Evolutionary conservation across 2,329 filamentous ascomycete species (phyloP).

Genomic region (Pyrenophora graminea): DNA sequence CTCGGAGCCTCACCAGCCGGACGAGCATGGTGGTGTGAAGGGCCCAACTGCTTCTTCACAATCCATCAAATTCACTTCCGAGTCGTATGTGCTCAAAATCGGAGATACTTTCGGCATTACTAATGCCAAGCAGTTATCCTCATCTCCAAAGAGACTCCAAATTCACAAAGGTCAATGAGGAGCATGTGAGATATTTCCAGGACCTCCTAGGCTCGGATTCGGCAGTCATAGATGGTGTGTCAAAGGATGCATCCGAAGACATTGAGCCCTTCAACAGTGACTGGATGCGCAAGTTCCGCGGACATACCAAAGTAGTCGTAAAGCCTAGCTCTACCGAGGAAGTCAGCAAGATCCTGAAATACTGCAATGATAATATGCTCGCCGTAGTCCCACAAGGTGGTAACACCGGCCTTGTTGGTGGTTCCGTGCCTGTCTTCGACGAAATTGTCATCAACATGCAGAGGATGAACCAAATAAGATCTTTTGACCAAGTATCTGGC

Average conservation of each 20-base stretch:
- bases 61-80: constrained; percentile 75
- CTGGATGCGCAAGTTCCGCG: constrained; percentile 99
- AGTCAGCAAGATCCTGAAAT: constrained; percentile 86
- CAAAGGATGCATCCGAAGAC: constrained; percentile 73
- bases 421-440: constrained; percentile 95
- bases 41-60: constrained; percentile 45
- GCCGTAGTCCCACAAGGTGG: constrained; percentile 97
- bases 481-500: constrained; percentile 91
- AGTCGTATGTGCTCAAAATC: constrained; percentile 58
- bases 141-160: constrained; percentile 76
- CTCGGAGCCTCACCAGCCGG: constrained; percentile 48
- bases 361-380: constrained; percentile 91
- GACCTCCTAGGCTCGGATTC: constrained; percentile 76
- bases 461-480: constrained; percentile 88
- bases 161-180: constrained; percentile 72
- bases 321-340: constrained; percentile 84
- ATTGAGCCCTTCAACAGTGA: constrained; percentile 92
- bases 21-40: constrained; percentile 42
- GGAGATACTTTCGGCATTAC: neutral
- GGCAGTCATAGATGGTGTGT: constrained; percentile 83
- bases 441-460: constrained; percentile 93
- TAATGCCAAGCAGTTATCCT: constrained; percentile 62
- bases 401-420: constrained; percentile 94
- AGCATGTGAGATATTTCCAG: constrained; percentile 84
- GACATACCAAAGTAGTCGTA: constrained; percentile 83